phyloP scores from a whole-genome alignment of 192 early-diverging fungal species.

The Gigaspora rosea region DNA sequence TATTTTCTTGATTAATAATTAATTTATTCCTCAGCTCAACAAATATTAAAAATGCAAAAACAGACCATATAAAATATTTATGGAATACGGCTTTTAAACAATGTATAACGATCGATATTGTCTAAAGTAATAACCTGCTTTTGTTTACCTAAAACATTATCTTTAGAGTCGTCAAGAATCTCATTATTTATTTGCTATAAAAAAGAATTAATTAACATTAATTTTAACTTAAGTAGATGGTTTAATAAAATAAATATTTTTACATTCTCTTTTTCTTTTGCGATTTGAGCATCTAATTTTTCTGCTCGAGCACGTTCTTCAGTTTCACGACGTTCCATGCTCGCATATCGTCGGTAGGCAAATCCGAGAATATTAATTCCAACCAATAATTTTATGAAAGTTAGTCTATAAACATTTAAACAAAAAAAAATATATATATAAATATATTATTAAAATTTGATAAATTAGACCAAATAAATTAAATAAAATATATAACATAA shows the following conservation, averaged over 20 bases:
- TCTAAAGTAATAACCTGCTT: conserved; percentile 71
- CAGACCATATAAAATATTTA: conserved; percentile 38
- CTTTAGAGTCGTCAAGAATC: conserved; percentile 38
- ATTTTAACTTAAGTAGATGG: conserved; percentile 43
- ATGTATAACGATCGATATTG: conserved; percentile 85
- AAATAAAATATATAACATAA: neutral
- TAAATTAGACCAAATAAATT: neutral
- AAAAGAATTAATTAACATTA: conserved; percentile 26
- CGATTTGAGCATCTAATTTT: conserved; percentile 39
- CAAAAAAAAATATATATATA: no score
- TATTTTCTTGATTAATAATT: no score
- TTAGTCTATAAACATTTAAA: conserved; percentile 36
- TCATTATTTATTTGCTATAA: conserved; percentile 22
- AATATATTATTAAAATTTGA: neutral
- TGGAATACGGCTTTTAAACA: conserved; percentile 90
- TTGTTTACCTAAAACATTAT: conserved; percentile 45
- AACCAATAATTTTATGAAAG: conserved; percentile 70
- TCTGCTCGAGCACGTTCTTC: conserved; percentile 47
- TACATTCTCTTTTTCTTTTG: conserved; percentile 44
- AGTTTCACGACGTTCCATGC: conserved; percentile 56
- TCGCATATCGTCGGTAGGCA: conserved; percentile 65
- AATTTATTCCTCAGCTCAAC: no score
- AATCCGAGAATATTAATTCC: conserved; percentile 75
- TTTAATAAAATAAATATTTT: conserved; percentile 4
- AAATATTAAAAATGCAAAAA: no score